Percentiles rank a stretch among this genome's conserved stretches.
phyloP scores from a whole-genome alignment of 192 early-diverging fungal genomes.

The Linnemannia schmuckeri region DNA sequence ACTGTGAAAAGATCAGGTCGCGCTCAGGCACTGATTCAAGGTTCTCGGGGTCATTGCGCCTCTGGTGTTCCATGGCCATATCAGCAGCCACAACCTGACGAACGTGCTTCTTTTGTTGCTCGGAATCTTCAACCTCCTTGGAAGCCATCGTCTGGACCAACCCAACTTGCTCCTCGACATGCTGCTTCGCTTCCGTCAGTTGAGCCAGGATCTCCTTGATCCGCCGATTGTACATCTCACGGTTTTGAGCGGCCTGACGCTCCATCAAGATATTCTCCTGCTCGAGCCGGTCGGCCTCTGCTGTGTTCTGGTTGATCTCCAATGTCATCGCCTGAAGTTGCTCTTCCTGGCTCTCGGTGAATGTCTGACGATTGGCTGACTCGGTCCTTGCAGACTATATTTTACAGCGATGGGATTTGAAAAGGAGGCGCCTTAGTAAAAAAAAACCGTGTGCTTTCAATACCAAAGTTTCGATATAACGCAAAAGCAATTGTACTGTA shows the following conservation, averaged over 20 bases:
- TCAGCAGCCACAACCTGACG: not conserved
- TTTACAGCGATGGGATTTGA: not conserved
- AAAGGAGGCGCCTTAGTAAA: not conserved
- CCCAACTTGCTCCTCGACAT: conserved; percentile 48
- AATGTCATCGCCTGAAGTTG: conserved; percentile 26
- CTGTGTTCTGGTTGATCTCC: conserved; percentile 21
- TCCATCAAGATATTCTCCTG: conserved; percentile 36
- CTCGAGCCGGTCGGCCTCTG: conserved; percentile 37
- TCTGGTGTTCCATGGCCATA: not conserved
- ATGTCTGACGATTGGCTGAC: conserved; percentile 14
- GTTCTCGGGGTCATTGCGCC: not conserved
- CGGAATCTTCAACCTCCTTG: conserved; percentile 26
- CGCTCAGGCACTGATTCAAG: not conserved
- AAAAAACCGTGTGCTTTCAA: not conserved
- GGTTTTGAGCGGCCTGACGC: conserved; percentile 31
- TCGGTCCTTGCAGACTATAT: conserved; percentile 35
- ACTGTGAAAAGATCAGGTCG: conserved; percentile 1
- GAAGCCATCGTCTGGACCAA: conserved; percentile 32
- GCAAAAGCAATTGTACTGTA: not conserved
- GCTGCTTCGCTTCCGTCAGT: conserved; percentile 27
- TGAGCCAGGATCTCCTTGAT: conserved; percentile 30
- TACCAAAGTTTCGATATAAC: not conserved
- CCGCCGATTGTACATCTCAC: conserved; percentile 14
- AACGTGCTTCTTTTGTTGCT: conserved; percentile 5
- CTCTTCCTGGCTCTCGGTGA: conserved; percentile 23